Base-by-base conservation (phyloP, 495 filamentous ascomycete genomes). In the Lasiosphaeria ovina region DNA sequence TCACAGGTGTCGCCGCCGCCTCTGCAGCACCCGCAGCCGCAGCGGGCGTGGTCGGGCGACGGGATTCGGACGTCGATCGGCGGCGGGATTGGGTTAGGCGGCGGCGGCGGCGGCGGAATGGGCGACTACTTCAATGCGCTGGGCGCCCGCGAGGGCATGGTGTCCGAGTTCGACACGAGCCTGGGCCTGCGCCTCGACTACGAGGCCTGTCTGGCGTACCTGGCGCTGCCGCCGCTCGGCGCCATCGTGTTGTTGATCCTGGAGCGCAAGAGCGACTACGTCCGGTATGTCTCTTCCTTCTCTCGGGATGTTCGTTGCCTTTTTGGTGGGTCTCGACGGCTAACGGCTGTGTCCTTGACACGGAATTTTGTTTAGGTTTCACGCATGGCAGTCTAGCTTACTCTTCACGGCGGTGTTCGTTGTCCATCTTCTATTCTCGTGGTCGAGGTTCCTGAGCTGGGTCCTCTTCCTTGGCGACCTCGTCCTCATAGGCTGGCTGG, bases 211-310 rank as follows among this genome's bases (percentile, higher is more conserved):
- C 75, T 97, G 75, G 93, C 94, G 48, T 98, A 98, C 74, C 70
- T 97, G 64, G 81, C 87, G 60, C 74, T 95, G 17, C 94, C 94
- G 67, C 94, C 94, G 14, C 86, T 92, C 0, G 94, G 93, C 34
- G 90, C 86, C 34, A 90, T 97, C 10, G 74, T 96, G 63, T 72
- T 98, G 69, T 72, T 98, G 62, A 81, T 98, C 63, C 63, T 92
- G 60, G 94, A 98, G 81, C 84, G 91, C 66, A 93, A 94, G 81
- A 97, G 92, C 66, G 94, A 98, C 75, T 98, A 96, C 72, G 94
- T 98, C 42, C 79, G 94, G 91, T 96, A 72, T 51, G 86, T 83
- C 54, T 49, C 31, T 7, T 2, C 51, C 3, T 24, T 61, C 10
- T 49, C 5, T 11, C 3, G 11, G 32, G 35, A 8, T 38, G 12